Base-by-base conservation (phyloP, 1,284 basidiomycete genomes). In the Hortiboletus rubellus region DNA sequence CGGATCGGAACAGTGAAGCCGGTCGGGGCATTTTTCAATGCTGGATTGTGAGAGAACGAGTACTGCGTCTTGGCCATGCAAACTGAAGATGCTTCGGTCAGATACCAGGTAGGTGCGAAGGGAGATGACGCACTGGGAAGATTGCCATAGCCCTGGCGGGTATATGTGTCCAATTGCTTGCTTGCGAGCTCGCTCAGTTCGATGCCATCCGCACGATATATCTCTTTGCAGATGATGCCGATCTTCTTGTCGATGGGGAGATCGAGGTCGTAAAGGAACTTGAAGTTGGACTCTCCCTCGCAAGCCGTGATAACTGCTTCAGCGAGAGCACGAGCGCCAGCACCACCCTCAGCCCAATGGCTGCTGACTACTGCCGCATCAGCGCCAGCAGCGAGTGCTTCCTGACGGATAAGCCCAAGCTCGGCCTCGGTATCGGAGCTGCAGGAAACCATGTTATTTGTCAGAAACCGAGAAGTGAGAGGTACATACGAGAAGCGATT, bases 11-110 rank as follows among this genome's bases (percentile, higher is more conserved):
- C 81, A 7, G 88, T 96, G 78, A 99, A 99, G 40, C 92, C 91
- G 48, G 86, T 86, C 5, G 95, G 94, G 3, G 92, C 93, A 64
- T 89, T 89, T 80, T 97, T 97, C 63, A 92, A 80, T 66, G 87
- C 87, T n/a, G 94, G 90, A 71, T 98, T 91, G 72, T 96, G 94
- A 27, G 93, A 96, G 79, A 98, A 94, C 22, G 94, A 96, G 65
- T 97, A 91, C 66, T 96, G 96, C 5, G 97, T 99, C 83, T 99
- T 99, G 58, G 96, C 96, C 94, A 98, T 96, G 77, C 96, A 98
- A 71, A 96, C 93, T 87, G 12, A 34, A 49, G 31, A 49, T 10
- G 3, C 38, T 30, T 37, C 7, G 10, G 22, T 50, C 51, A 57
- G 30, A 54, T 33, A 9, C 30, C 61, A 60, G 55, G 57, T 56